A percentile compares a stretch with the other conserved stretches of the same genome.
Conservation (phyloP, 495 filamentous ascomycete species). For the Penicillium mononematosum region DNA sequence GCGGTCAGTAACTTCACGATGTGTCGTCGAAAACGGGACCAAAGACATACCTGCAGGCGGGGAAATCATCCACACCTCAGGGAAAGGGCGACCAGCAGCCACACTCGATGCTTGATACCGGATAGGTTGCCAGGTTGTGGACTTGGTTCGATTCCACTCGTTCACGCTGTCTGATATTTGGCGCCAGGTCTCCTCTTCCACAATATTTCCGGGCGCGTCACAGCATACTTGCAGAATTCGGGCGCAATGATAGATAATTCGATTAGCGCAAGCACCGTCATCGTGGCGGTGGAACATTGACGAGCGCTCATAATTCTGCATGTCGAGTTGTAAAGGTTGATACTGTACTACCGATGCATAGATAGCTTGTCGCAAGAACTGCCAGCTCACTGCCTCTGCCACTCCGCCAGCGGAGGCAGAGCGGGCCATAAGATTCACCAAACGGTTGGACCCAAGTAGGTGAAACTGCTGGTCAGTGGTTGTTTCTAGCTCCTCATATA, state of each 20-base stretch:
- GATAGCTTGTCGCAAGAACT: constrained; percentile 43
- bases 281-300: constrained; percentile 36
- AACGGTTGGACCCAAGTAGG: constrained; percentile 37
- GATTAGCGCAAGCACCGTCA: constrained; percentile 37
- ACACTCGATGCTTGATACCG: constrained; percentile 33
- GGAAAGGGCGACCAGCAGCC: constrained; percentile 32
- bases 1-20: background rate
- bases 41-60: constrained; percentile 32
- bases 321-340: constrained; percentile 35
- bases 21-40: background rate
- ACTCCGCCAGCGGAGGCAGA: constrained; percentile 39
- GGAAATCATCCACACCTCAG: constrained; percentile 44
- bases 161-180: constrained; percentile 29
- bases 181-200: constrained; percentile 28
- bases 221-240: constrained; percentile 36
- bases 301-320: constrained; percentile 38
- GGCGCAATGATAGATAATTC: constrained; percentile 39
- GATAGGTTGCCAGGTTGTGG: constrained; percentile 39
- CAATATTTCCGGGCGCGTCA: constrained; percentile 16
- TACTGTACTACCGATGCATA: constrained; percentile 40
- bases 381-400: constrained; percentile 44
- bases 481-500: constrained; percentile 41
- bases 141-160: constrained; percentile 31
- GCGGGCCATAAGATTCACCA: constrained; percentile 38
- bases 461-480: constrained; percentile 37